phyloP scores from a whole-genome alignment of 2,329 filamentous ascomycete genomes.

The Fusarium nygamai region DNA sequence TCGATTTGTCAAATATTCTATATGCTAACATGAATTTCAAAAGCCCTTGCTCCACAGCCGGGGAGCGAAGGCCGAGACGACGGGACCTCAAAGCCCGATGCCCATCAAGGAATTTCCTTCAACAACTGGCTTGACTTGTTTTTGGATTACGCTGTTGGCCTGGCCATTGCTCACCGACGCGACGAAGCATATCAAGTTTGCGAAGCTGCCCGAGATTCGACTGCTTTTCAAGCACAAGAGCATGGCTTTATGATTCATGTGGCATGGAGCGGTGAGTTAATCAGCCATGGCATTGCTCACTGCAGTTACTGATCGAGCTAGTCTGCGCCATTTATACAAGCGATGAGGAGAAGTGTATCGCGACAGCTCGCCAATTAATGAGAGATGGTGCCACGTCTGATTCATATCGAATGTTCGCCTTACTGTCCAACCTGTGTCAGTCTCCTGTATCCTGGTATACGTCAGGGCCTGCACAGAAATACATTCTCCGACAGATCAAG shows the following conservation, averaged over 20 bases:
- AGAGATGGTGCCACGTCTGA: constrained; percentile 84
- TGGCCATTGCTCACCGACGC: constrained; percentile 73
- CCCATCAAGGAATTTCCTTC: constrained; percentile 82
- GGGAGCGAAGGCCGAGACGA: constrained; percentile 36
- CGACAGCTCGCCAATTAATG: constrained; percentile 84
- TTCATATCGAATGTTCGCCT: constrained; percentile 83
- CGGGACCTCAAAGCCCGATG: constrained; percentile 50
- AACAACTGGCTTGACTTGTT: constrained; percentile 90
- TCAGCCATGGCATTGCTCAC: background rate
- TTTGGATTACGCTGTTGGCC: constrained; percentile 82
- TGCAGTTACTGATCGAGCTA: constrained; percentile 45
- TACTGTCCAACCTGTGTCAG: constrained; percentile 79
- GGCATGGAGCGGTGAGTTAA: constrained; percentile 74
- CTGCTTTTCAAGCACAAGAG: constrained; percentile 79
- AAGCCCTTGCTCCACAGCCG: constrained; percentile 48
- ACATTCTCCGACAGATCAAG: constrained; percentile 90
- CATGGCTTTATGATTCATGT: constrained; percentile 79
- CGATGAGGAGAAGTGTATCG: constrained; percentile 79
- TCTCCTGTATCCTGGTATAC: constrained; percentile 80
- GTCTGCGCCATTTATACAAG: constrained; percentile 84
- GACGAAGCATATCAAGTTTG: constrained; percentile 83
- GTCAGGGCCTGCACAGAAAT: constrained; percentile 86
- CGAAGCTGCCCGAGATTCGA: constrained; percentile 80
- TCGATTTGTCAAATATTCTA: background rate
- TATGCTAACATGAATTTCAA: constrained; percentile 24